Evolutionary conservation across 2,329 filamentous ascomycete species (phyloP).

Genomic region (Rhynchosporium graminicola): DNA sequence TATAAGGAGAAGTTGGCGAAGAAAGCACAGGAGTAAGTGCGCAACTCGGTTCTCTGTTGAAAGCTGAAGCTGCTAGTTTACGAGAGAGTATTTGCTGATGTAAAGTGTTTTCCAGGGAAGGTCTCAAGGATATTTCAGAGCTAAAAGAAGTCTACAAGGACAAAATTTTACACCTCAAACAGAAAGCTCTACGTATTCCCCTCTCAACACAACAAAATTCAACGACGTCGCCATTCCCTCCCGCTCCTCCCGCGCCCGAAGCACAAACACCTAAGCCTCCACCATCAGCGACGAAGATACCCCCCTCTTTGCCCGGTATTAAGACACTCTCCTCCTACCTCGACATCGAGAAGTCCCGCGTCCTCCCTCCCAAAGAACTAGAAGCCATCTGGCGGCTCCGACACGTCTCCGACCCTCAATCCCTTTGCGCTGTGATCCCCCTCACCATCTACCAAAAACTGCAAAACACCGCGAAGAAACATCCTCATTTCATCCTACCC

Average conservation of each 20-base stretch:
- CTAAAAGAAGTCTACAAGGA: slow-evolving; percentile 83
- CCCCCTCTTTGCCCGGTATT: slow-evolving; percentile 40
- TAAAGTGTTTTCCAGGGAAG: slow-evolving; percentile 47
- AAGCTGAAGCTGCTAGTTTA: neutral
- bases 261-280: slow-evolving; percentile 15
- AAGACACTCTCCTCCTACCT: slow-evolving; percentile 70
- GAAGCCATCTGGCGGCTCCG: slow-evolving; percentile 87
- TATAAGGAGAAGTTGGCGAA: slow-evolving; percentile 82
- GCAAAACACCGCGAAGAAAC: slow-evolving; percentile 65
- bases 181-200: slow-evolving; percentile 57
- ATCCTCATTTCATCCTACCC: slow-evolving; percentile 90
- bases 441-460: slow-evolving; percentile 73
- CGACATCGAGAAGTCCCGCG: slow-evolving; percentile 74
- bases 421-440: slow-evolving; percentile 83
- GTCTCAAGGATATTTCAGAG: slow-evolving; percentile 68
- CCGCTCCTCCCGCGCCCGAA: slow-evolving; percentile 40
- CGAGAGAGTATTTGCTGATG: slow-evolving; percentile 7
- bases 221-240: slow-evolving; percentile 38
- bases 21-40: slow-evolving; percentile 69
- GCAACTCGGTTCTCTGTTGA: neutral
- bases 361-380: slow-evolving; percentile 78
- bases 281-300: slow-evolving; percentile 15
- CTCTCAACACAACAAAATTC: slow-evolving; percentile 42
- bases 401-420: slow-evolving; percentile 70
- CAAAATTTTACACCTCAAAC: slow-evolving; percentile 73